Conservation (phyloP, 1,139 yeast genomes). For the Diutina rugosa region DNA sequence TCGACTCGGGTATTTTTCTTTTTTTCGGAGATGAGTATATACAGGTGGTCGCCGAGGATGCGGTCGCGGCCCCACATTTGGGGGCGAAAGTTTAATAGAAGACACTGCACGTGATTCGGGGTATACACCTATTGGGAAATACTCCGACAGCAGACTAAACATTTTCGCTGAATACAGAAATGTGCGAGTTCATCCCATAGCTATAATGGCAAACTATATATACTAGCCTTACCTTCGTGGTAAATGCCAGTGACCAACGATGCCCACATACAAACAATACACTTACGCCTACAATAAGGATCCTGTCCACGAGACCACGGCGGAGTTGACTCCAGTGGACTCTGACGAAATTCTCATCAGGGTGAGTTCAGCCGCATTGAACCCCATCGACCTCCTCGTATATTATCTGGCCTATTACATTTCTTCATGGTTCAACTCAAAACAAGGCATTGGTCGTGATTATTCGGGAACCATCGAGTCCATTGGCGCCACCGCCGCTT, state of each 20-base stretch:
- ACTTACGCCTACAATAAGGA: not conserved
- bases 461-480: conserved; percentile 51
- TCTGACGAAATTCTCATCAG: conserved; percentile 39
- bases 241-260: not conserved
- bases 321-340: not conserved
- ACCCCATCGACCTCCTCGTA: conserved; percentile 54
- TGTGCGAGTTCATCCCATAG: too few species aligned
- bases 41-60: too few species aligned
- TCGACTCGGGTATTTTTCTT: too few species aligned
- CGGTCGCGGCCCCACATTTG: too few species aligned
- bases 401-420: conserved; percentile 12
- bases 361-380: conserved; percentile 45
- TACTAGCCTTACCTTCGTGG: not conserved
- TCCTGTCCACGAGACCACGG: not conserved
- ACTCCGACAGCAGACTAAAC: too few species aligned
- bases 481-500: conserved; percentile 34
- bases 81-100: too few species aligned
- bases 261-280: not conserved
- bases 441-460: conserved; percentile 57
- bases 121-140: too few species aligned
- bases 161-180: too few species aligned
- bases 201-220: too few species aligned
- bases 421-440: conserved; percentile 5
- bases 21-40: too few species aligned
- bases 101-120: too few species aligned